These are phyloP conservation scores for Rhododendron griersonianum DNA, from an alignment of 148 eudicot genomes.

Conservation along the genomic window DNA sequence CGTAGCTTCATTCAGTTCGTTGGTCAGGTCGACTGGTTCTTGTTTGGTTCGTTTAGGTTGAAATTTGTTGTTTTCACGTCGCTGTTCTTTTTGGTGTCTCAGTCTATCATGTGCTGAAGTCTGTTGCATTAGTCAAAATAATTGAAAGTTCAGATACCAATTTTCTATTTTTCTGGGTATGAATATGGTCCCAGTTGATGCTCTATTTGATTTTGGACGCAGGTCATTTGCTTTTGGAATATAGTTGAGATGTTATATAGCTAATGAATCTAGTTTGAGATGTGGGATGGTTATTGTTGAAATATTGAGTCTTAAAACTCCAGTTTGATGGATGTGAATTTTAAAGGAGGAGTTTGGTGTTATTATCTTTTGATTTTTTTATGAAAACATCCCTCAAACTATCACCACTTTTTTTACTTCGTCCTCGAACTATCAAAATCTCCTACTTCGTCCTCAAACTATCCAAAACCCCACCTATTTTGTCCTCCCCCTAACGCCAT, in stretches of 20 bases:
- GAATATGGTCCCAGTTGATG: not conserved
- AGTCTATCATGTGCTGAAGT: not conserved
- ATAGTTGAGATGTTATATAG: not conserved
- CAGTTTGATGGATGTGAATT: not conserved
- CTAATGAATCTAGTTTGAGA: not conserved
- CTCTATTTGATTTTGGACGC: not conserved
- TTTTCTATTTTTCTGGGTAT: not conserved
- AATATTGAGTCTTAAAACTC: not conserved
- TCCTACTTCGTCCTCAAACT: too few species aligned
- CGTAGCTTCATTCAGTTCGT: not conserved
- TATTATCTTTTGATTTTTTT: not conserved
- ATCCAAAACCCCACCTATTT: too few species aligned
- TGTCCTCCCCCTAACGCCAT: too few species aligned
- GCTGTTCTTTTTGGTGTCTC: not conserved
- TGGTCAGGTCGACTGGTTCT: not conserved
- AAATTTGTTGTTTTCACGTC: not conserved
- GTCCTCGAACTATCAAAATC: too few species aligned
- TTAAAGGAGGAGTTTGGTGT: not conserved
- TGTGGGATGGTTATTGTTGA: slow-evolving; percentile 25
- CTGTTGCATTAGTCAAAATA: not conserved
- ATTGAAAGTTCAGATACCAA: not conserved
- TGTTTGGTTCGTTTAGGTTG: not conserved
- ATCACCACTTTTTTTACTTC: too few species aligned
- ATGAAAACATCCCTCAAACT: too few species aligned
- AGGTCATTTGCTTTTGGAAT: not conserved